Evolutionary conservation across 352 stramenopile genomes (phyloP), one percentile per base, ranked within the genome.

Genomic region (Paralagenidium karlingii): DNA sequence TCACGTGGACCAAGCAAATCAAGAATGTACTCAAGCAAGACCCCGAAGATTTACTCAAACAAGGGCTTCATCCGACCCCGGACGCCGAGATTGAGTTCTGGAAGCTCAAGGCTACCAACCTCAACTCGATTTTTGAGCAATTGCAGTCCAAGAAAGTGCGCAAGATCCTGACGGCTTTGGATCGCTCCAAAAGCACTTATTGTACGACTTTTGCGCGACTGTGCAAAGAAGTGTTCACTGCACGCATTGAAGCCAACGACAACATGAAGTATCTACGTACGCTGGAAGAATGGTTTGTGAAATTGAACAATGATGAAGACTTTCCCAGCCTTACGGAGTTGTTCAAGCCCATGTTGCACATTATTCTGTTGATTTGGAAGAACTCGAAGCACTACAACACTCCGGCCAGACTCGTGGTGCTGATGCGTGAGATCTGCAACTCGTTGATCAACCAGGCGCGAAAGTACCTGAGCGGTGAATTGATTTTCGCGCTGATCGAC

Each of bases 1-100:
- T 98, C 36, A 98, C 94, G 1, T 99, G 95, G 95, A 99, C 94
- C 24, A 98, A 98, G 56, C 94, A 99, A 62, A 98, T 99, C 55
- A 98, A 98, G 58, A 96, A 90, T 49, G 88, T 98, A 2, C 63
- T 99, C 18, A 98, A 98, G 57, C 93, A 98, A 62, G 94, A 99
- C 64, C 94, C 95, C 0, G 95, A 98, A 47, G 73, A 86, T 39
- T 58, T 96, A 38, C 71, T 99, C 12, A 98, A 98, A 60, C 75
- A 96, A 49, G 94, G 94, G 2, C 64, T 96, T 21, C 85, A 98
- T 51, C 94, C 95, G n/a, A 98, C 94, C 2, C 95, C 95, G 2
- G 90, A 98, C 51, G 84, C 91, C 0, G 95, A 99, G 62, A 96
- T 98, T 38, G 78, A 94, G 33, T 99, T 98, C 55, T 98, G 95